Evolutionary conservation across 2,329 filamentous ascomycete genomes (phyloP).

Genomic region (Penicillium sp.): DNA sequence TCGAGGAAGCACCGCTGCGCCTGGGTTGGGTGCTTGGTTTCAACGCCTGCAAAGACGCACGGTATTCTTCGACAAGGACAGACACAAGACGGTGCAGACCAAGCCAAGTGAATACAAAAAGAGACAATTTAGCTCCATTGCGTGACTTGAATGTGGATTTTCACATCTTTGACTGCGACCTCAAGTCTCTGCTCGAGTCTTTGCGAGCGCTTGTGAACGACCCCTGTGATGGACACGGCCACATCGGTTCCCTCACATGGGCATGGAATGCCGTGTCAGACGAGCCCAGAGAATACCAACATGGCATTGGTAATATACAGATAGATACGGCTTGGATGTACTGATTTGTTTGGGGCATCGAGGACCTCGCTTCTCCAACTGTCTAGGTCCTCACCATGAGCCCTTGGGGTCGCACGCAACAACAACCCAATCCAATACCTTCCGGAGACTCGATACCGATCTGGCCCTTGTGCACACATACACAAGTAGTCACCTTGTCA

Average conservation of each 20-base stretch:
- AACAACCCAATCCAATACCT: neutral
- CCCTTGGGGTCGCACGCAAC: neutral
- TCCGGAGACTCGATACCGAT: neutral
- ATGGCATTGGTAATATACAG: neutral
- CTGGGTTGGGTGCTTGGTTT: neutral
- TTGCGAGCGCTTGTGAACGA: neutral
- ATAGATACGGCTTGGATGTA: neutral
- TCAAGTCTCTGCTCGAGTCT: neutral
- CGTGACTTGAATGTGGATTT: neutral
- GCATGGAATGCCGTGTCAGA: neutral
- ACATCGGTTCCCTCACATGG: neutral
- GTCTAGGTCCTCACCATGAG: neutral
- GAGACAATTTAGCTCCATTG: neutral
- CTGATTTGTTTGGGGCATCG: neutral
- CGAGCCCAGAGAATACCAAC: neutral
- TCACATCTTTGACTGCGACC: neutral
- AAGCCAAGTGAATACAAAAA: neutral
- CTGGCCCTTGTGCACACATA: neutral
- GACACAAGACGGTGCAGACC: neutral
- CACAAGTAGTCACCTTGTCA: neutral
- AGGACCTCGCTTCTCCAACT: neutral
- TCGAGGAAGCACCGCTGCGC: neutral
- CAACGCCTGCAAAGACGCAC: neutral
- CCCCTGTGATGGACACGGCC: neutral
- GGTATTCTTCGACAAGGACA: neutral